Evolutionary conservation across 345 rosid genomes (phyloP), one percentile per base, ranked within the genome.

Genomic region (Rhodamnia rubescens): DNA sequence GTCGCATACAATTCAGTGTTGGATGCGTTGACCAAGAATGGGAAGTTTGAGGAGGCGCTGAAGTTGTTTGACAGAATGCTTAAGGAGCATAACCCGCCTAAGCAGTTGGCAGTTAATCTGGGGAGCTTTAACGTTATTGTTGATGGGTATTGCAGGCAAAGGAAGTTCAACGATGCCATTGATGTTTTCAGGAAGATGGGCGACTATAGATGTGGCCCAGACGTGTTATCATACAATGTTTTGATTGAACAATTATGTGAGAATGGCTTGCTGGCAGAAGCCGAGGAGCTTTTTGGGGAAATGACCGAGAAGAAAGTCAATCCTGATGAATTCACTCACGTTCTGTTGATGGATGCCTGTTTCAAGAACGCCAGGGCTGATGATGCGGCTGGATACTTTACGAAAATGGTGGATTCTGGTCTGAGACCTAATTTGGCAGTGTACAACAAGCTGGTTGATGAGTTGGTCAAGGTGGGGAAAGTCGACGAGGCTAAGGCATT

Each of bases 61-160:
- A 89, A 85, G 88, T 91, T 95, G 92, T 95, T 97, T 88, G 95
- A 92, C 75, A 90, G 89, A 83, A 92, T 95, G 94, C 87, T 86
- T n/a, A 74, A 83, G 69, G 92, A 91, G 89, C 98, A 95, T 86
- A 90, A 85, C 58, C 98, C 98, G 0, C 99, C 98, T 32, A 92
- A 83, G 90, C 69, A 16, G 47, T 87, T 95, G 90, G 87, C 92
- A 5, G 90, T 95, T 83, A 94, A 97, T 89, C 88, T 95, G 89
- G 99, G 98, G 22, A 95, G 93, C 86, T 95, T 95, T 89, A 97
- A 97, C 89, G 98, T 95, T 52, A 92, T 95, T 92, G 94, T 87
- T 6, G 94, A 94, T 90, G 98, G 99, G 26, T 94, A 92, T 86
- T 95, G 96, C 27, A 90, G 86, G 2, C 90, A 93, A 83, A 92